Base-by-base conservation (phyloP, 495 filamentous ascomycete species). In the Trichocladium uniseriatum region DNA sequence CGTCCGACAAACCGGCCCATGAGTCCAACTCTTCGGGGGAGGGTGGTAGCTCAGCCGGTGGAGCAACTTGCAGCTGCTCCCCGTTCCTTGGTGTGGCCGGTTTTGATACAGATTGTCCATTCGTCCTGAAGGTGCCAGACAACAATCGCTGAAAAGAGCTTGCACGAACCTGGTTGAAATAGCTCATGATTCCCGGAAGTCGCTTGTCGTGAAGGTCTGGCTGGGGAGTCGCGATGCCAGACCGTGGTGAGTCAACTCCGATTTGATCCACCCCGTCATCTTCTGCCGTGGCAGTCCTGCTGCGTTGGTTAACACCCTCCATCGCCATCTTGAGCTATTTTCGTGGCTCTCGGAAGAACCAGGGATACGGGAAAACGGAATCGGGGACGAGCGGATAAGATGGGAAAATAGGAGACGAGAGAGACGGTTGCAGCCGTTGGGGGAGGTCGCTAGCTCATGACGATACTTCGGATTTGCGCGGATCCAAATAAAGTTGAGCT, bases 121-220 rank as follows among this genome's bases (percentile, higher is more conserved):
- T 63, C 40, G 53, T 55, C 47, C 52, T 65, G 55, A 67, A 69
- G 49, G 62, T 51, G 38, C 63, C 53, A 53, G 61, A 60, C 51
- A 59, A 60, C 56, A 54, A 60, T 57, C 63, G 59, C 50, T 60
- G 61, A 67, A 68, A 58, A 72, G 70, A 69, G 64, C 65, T 72
- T 70, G 67, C 76, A 95, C 89, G 79, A 91, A 96, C 90, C 89
- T 96, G 90, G 72, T 84, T 85, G 78, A 92, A 94, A 76, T 87
- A 94, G 74, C 82, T 89, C 76, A 88, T 81, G 67, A 95, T 88
- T 60, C 87, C 86, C 38, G 90, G 90, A 60, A 90, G 73, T 64
- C 89, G 84, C 67, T 92, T 94, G 70, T 96, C 90, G 37, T 81
- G 80, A 43, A 79, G 83, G 69, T 96, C 88, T 32, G 89, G 90